A percentile compares a stretch with the other conserved stretches of the same genome.
These are phyloP conservation scores for Cryptosporidium felis DNA, from an alignment of 169 alveolate genomes.

Conservation along the genomic window DNA sequence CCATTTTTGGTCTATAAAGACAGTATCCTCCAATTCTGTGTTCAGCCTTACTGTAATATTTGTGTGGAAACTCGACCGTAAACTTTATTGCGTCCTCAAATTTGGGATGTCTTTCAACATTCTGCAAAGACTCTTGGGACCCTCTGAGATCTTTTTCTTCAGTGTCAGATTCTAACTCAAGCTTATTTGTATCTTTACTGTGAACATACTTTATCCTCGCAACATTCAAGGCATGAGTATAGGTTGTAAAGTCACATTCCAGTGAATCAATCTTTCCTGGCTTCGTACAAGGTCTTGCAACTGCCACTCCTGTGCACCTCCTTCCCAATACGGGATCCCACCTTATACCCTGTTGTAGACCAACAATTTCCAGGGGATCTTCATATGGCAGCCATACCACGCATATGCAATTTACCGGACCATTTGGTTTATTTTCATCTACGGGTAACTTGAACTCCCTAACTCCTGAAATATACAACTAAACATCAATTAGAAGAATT, in stretches of 20 bases:
- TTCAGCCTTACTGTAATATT: background rate
- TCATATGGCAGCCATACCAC: constrained; percentile 61
- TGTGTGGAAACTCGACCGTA: constrained; percentile 49
- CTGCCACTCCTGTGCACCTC: constrained; percentile 67
- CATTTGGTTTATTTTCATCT: background rate
- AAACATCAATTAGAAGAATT: background rate
- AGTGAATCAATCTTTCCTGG: constrained; percentile 30
- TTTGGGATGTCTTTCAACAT: background rate
- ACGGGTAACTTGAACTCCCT: constrained; percentile 44
- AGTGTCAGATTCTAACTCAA: background rate
- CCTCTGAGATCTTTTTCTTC: background rate
- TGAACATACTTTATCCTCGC: constrained; percentile 31
- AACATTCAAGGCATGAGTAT: constrained; percentile 49
- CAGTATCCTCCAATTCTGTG: background rate
- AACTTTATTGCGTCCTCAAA: constrained; percentile 46
- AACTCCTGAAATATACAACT: constrained; percentile 52
- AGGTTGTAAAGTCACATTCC: constrained; percentile 68
- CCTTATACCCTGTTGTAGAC: constrained; percentile 66
- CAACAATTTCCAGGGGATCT: constrained; percentile 55
- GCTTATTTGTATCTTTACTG: background rate
- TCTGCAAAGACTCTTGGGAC: background rate
- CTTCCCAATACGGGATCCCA: constrained; percentile 70
- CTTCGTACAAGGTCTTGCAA: constrained; percentile 59
- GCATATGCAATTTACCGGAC: constrained; percentile 51
- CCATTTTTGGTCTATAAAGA: background rate